Conservation (phyloP, 495 filamentous ascomycete species). For the Pseudevernia furfuracea region DNA sequence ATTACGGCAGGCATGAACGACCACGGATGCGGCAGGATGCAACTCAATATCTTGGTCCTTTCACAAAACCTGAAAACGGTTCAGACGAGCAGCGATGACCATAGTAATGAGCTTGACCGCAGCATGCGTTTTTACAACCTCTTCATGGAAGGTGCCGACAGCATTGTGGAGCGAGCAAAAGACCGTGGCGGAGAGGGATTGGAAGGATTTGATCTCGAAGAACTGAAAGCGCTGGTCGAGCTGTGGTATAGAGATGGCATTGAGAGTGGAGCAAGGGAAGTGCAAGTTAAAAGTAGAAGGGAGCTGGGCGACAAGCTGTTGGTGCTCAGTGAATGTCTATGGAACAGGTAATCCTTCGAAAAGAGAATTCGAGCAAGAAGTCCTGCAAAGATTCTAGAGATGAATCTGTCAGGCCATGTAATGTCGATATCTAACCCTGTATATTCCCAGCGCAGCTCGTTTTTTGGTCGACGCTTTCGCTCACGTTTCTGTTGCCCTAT, state of each 20-base stretch:
- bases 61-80: constrained; percentile 95
- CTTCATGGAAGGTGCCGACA: constrained; percentile 67
- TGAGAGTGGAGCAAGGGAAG: constrained; percentile 62
- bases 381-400: not conserved
- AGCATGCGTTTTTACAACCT: constrained; percentile 72
- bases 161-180: constrained; percentile 32
- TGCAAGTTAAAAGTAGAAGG: constrained; percentile 63
- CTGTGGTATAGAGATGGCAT: constrained; percentile 79
- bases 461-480: not conserved
- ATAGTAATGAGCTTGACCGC: constrained; percentile 42
- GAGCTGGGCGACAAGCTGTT: constrained; percentile 67
- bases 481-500: not conserved
- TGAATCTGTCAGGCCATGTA: not conserved
- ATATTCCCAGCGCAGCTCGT: not conserved
- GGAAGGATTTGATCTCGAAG: constrained; percentile 65
- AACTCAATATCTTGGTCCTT: constrained; percentile 84
- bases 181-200: constrained; percentile 31
- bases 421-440: not conserved
- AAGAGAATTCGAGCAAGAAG: not conserved
- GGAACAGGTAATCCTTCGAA: constrained; percentile 38
- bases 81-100: constrained; percentile 34
- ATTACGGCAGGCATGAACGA: constrained; percentile 61
- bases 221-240: constrained; percentile 75
- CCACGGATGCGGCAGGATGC: constrained; percentile 70
- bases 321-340: constrained; percentile 72